Conservation (phyloP, 1,284 basidiomycete genomes). For the Wallemia mellicola region DNA sequence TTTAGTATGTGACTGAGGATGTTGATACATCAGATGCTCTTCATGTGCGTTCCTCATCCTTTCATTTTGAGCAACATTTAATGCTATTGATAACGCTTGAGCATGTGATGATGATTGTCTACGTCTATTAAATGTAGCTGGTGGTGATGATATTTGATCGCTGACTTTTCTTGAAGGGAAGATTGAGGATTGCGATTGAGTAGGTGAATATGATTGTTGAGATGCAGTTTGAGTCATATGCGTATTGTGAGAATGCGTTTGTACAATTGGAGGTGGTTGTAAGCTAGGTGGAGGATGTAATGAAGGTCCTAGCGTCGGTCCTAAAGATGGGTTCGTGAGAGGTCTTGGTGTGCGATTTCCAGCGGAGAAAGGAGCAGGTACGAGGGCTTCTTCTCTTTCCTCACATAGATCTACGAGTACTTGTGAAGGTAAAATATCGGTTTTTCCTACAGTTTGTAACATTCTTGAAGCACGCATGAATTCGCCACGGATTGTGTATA, state of each 20-base stretch:
- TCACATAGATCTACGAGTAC: slow-evolving; percentile 11
- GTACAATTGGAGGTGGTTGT: background rate
- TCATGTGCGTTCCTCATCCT: background rate
- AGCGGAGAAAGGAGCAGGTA: slow-evolving; percentile 8
- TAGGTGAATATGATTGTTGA: background rate
- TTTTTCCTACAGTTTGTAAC: slow-evolving; percentile 8
- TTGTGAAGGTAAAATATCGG: slow-evolving; percentile 7
- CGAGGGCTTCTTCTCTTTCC: slow-evolving; percentile 12
- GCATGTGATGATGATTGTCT: background rate
- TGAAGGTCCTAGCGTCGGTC: background rate
- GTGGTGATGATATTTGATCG: background rate
- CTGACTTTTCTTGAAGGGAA: background rate
- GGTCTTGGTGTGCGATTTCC: background rate
- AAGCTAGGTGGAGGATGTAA: background rate
- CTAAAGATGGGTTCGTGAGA: background rate
- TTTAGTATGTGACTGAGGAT: background rate
- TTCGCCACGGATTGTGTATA: slow-evolving; percentile 73
- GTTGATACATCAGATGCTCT: background rate
- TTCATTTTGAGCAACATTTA: background rate
- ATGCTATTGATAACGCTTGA: background rate
- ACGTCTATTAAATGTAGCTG: background rate
- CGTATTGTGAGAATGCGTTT: background rate
- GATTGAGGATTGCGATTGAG: background rate
- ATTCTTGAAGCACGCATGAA: slow-evolving; percentile 75
- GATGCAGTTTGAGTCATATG: background rate